Conservation (phyloP, 495 filamentous ascomycete genomes). For the Penicillium taxi region DNA sequence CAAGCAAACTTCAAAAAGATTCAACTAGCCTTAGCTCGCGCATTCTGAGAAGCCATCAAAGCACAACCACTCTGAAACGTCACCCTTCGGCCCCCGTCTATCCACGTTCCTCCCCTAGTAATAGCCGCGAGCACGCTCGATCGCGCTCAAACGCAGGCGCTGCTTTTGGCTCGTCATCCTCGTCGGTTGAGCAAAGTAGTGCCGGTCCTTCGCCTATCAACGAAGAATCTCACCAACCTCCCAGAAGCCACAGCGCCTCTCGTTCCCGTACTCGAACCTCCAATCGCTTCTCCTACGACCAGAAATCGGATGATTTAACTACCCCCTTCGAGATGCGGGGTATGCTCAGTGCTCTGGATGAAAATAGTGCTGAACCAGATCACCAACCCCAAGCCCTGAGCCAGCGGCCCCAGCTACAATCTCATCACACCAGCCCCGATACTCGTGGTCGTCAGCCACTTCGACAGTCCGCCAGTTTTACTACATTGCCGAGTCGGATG, state of each 20-base stretch:
- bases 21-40: conserved; percentile 37
- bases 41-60: conserved; percentile 41
- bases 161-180: conserved; percentile 44
- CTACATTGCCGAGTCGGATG: conserved; percentile 50
- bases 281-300: conserved; percentile 45
- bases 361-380: conserved; percentile 48
- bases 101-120: conserved; percentile 33
- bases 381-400: conserved; percentile 23
- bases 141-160: conserved; percentile 44
- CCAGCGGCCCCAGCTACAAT: conserved; percentile 45
- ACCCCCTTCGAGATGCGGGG: conserved; percentile 60
- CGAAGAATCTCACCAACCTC: conserved; percentile 26
- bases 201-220: conserved; percentile 43
- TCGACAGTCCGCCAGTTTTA: conserved; percentile 76
- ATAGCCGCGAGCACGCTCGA: conserved; percentile 41
- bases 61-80: conserved; percentile 49
- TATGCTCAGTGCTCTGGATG: conserved; percentile 59
- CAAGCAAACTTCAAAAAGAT: conserved; percentile 45
- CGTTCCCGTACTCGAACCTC: conserved; percentile 31
- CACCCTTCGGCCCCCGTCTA: conserved; percentile 62
- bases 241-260: conserved; percentile 21
- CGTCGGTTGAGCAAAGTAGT: conserved; percentile 43
- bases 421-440: conserved; percentile 53
- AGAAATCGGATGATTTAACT: conserved; percentile 61
- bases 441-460: conserved; percentile 48